Conservation (phyloP, 2,329 filamentous ascomycete species). For the Pyrenochaeta sp. region DNA sequence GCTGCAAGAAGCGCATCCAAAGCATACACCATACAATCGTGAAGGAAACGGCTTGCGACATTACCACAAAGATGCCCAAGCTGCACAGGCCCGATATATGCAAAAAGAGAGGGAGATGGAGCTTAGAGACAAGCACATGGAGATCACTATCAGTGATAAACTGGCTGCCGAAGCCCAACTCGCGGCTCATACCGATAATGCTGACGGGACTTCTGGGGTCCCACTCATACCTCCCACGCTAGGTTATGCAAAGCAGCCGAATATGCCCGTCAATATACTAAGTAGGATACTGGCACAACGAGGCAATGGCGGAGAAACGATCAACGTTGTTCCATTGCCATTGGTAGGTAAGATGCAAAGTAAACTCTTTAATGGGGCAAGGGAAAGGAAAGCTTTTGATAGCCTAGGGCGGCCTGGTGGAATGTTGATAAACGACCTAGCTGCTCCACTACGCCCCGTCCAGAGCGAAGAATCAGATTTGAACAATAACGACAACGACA, state of each 20-base stretch:
- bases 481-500: conserved; percentile 3
- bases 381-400: conserved; percentile 2
- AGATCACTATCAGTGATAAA: conserved; percentile 36
- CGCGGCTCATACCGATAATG: conserved; percentile 14
- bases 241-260: conserved; percentile 6
- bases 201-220: conserved; percentile 19
- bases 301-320: conserved; percentile 6
- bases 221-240: conserved; percentile 38
- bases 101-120: conserved; percentile 21
- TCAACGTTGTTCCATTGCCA: conserved; percentile 26
- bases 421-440: background rate
- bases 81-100: conserved; percentile 22
- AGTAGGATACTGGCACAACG: conserved; percentile 10
- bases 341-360: conserved; percentile 31
- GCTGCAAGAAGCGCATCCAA: conserved; percentile 28
- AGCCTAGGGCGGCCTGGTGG: background rate
- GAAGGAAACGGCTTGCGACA: conserved; percentile 29
- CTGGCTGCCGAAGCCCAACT: conserved; percentile 35
- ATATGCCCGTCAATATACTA: conserved; percentile 15
- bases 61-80: conserved; percentile 35
- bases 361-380: conserved; percentile 25
- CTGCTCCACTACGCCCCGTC: background rate
- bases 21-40: conserved; percentile 28
- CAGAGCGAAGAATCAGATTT: background rate
- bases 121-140: conserved; percentile 30